These are phyloP conservation scores for Rhododendron griersonianum DNA, from an alignment of 148 eudicot species.

Conservation along the genomic window DNA sequence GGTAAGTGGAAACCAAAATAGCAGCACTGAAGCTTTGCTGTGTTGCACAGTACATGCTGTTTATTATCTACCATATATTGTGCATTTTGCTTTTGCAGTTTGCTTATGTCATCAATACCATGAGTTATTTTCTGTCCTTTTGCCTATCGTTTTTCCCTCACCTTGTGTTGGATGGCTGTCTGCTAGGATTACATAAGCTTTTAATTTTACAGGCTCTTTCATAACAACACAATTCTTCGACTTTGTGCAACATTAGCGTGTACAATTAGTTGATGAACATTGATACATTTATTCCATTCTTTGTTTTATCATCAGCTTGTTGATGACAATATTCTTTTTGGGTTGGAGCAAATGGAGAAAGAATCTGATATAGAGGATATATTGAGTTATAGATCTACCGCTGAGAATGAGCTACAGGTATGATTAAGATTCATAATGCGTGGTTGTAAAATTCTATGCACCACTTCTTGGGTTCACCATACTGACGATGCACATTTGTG, in stretches of 20 bases:
- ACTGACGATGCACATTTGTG: background rate
- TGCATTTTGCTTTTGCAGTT: background rate
- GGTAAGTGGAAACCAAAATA: background rate
- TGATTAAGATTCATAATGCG: background rate
- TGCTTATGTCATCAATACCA: background rate
- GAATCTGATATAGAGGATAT: conserved; percentile 80
- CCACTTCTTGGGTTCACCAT: background rate
- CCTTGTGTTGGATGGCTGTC: background rate
- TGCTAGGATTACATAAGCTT: background rate
- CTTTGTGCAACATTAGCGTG: background rate
- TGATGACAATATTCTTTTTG: conserved; percentile 50
- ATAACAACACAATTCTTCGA: background rate
- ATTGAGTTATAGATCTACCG: conserved; percentile 66
- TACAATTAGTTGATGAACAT: background rate
- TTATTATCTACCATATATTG: background rate
- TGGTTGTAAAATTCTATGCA: background rate
- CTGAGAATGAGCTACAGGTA: conserved; percentile 88
- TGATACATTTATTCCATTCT: background rate
- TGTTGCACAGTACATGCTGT: background rate
- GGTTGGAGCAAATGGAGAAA: conserved; percentile 88
- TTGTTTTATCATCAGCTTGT: conserved; percentile 45
- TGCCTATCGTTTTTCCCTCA: background rate
- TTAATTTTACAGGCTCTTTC: background rate
- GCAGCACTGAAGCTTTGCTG: background rate
- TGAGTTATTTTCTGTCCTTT: background rate